These are phyloP conservation scores for Mrakia blollopis DNA, from an alignment of 768 basidiomycete species.

Conservation along the genomic window DNA sequence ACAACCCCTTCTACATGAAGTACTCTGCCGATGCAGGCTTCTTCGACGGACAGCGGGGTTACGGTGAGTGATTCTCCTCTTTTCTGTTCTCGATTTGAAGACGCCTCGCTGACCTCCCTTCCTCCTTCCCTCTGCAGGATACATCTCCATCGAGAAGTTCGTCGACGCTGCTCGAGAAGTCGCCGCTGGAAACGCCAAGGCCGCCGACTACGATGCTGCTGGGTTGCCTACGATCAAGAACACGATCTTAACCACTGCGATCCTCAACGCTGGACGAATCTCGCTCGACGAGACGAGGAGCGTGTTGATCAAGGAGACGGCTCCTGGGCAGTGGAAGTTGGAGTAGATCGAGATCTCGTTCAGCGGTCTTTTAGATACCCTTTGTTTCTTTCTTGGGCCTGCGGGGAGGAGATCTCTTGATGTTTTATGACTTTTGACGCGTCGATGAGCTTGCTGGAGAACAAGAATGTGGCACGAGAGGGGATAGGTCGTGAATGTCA, in stretches of 20 bases:
- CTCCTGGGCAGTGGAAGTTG: not conserved
- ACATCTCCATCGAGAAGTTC: slow-evolving; percentile 88
- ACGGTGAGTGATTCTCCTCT: not conserved
- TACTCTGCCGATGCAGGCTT: slow-evolving; percentile 78
- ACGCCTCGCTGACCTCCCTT: not conserved
- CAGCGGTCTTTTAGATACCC: too few species aligned
- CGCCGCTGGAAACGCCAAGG: slow-evolving; percentile 62
- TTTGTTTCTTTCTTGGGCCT: too few species aligned
- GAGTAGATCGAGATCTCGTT: not conserved
- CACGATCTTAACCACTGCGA: slow-evolving; percentile 51
- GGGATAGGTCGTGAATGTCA: too few species aligned
- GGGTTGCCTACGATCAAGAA: slow-evolving; percentile 84
- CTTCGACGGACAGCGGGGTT: slow-evolving; percentile 86
- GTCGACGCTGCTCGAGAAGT: slow-evolving; percentile 75
- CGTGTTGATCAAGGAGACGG: not conserved
- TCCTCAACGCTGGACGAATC: slow-evolving; percentile 83
- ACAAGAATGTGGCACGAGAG: too few species aligned
- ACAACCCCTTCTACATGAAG: slow-evolving; percentile 60
- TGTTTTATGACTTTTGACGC: too few species aligned
- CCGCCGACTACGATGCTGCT: slow-evolving; percentile 68
- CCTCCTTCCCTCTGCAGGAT: slow-evolving; percentile 45
- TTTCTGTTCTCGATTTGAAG: not conserved
- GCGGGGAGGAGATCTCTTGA: too few species aligned
- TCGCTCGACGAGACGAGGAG: slow-evolving; percentile 63
- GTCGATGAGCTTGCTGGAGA: too few species aligned